Conservation (phyloP, 2,329 filamentous ascomycete genomes). For the Nothophaeocryptopus gaeumannii region DNA sequence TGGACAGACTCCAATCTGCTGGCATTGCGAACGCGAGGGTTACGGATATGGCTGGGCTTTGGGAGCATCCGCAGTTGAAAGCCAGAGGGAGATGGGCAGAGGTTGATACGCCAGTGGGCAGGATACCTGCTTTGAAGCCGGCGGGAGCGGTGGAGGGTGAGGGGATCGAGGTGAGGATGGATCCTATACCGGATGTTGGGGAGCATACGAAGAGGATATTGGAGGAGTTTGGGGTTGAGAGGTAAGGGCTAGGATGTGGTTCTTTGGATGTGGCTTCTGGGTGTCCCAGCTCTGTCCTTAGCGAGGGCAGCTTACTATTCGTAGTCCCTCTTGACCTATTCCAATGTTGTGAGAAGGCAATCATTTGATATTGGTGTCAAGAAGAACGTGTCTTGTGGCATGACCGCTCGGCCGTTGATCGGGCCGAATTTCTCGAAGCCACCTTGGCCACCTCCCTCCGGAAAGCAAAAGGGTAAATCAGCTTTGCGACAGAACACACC, state of each 20-base stretch:
- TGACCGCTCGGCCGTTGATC: no score
- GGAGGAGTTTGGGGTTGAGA: conserved; percentile 41
- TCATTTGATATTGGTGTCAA: no score
- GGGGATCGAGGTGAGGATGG: conserved; percentile 39
- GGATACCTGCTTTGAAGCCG: conserved; percentile 50
- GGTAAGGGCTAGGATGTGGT: neutral
- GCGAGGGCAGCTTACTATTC: no score
- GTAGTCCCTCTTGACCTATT: no score
- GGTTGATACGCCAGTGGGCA: conserved; percentile 48
- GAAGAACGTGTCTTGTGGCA: no score
- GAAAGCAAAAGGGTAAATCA: no score
- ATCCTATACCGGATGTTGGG: conserved; percentile 48
- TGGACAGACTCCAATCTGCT: conserved; percentile 46
- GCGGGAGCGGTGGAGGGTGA: conserved; percentile 43
- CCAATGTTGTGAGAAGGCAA: no score
- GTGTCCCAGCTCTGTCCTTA: no score
- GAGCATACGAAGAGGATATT: conserved; percentile 52
- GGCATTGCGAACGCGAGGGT: conserved; percentile 56
- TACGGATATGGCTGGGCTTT: conserved; percentile 55
- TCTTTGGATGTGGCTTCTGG: no score
- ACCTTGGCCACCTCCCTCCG: no score
- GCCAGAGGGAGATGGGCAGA: conserved; percentile 53
- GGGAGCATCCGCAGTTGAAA: conserved; percentile 53
- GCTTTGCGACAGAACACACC: no score
- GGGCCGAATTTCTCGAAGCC: no score